A percentile compares a stretch with the other conserved stretches of the same genome.
phyloP scores from a whole-genome alignment of 1,284 basidiomycete species.

The Cryptococcus depauperatus region DNA sequence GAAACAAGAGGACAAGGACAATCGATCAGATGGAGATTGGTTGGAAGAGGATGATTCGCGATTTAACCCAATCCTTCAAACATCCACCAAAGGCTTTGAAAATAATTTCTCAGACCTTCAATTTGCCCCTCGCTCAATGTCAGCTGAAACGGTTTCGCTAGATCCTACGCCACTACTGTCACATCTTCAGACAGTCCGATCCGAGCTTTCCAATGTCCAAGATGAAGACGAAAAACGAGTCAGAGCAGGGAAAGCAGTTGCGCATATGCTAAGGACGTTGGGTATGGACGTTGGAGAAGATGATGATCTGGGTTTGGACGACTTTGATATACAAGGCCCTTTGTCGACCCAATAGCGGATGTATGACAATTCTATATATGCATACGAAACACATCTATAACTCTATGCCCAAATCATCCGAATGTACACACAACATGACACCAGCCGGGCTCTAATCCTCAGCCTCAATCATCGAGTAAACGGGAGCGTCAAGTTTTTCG shows the following conservation, averaged over 20 bases:
- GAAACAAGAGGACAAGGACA: not conserved
- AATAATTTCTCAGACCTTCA: constrained; percentile 33
- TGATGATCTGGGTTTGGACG: constrained; percentile 22
- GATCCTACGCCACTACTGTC: constrained; percentile 39
- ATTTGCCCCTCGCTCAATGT: constrained; percentile 9
- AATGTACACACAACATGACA: not conserved
- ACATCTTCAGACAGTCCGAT: constrained; percentile 35
- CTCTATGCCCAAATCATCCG: too few relatives aligned
- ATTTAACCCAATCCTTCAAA: not conserved
- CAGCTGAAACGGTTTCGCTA: constrained; percentile 13
- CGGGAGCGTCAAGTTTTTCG: constrained; percentile 72
- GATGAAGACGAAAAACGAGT: constrained; percentile 36
- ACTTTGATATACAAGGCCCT: constrained; percentile 1
- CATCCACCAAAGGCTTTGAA: constrained; percentile 19
- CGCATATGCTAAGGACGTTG: constrained; percentile 26
- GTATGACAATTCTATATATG: too few relatives aligned
- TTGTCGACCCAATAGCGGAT: too few relatives aligned
- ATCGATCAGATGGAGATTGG: constrained; percentile 2
- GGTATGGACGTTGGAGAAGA: constrained; percentile 15
- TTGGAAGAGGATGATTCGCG: not conserved
- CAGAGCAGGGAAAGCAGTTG: constrained; percentile 36
- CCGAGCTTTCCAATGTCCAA: constrained; percentile 28
- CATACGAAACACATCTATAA: too few relatives aligned
- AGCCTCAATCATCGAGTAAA: constrained; percentile 73
- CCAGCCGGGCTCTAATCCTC: constrained; percentile 59